These are phyloP conservation scores for Phragmites australis DNA, from an alignment of 176 grass and related monocot species.

Conservation along the genomic window DNA sequence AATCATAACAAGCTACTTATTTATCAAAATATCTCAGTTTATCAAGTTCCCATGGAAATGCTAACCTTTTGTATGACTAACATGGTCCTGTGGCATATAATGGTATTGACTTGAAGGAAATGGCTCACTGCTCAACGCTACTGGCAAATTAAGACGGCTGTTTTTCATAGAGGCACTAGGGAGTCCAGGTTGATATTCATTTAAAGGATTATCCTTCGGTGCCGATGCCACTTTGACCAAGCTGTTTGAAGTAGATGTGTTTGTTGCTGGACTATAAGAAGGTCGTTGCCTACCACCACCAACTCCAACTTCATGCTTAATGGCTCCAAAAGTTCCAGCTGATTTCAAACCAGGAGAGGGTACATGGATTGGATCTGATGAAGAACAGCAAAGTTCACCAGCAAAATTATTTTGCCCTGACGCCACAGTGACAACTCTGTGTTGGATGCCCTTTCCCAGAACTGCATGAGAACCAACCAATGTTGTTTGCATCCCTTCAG, in stretches of 20 bases:
- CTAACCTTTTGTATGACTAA: constrained; percentile 54
- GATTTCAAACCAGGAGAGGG: constrained; percentile 58
- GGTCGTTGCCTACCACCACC: constrained; percentile 48
- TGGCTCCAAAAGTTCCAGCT: constrained; percentile 63
- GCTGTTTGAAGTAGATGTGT: constrained; percentile 42
- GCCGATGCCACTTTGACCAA: constrained; percentile 23
- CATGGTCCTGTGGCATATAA: constrained; percentile 15
- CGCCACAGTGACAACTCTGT: constrained; percentile 18
- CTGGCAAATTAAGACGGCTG: neutral
- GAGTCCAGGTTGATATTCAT: constrained; percentile 22
- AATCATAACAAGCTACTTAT: constrained; percentile 6
- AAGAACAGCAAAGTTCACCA: constrained; percentile 56
- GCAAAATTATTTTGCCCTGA: constrained; percentile 49
- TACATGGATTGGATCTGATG: constrained; percentile 79
- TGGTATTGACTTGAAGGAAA: constrained; percentile 36
- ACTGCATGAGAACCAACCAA: constrained; percentile 36
- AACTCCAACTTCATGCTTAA: constrained; percentile 75
- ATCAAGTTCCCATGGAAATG: constrained; percentile 8
- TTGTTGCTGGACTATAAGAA: constrained; percentile 41
- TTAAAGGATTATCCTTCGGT: constrained; percentile 38
- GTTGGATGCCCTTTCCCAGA: constrained; percentile 25
- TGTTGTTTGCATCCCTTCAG: neutral
- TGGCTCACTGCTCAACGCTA: constrained; percentile 7
- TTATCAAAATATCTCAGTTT: constrained; percentile 1
- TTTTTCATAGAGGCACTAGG: constrained; percentile 32